Conservation (phyloP, 352 stramenopile species). For the Thalassiosira hispida region DNA sequence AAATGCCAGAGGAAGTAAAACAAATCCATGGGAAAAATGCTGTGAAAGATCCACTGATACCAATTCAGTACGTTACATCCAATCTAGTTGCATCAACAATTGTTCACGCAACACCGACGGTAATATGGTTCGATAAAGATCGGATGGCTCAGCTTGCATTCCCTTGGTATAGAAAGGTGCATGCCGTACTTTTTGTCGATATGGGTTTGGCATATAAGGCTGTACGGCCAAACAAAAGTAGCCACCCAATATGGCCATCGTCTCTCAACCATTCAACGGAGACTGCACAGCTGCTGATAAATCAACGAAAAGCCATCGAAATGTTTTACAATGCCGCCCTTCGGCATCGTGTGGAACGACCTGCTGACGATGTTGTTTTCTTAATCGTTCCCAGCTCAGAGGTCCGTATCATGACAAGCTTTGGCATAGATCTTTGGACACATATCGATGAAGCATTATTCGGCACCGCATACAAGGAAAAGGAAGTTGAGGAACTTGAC, state of each 20-base stretch:
- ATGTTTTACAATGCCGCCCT: slow-evolving; percentile 56
- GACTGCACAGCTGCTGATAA: slow-evolving; percentile 23
- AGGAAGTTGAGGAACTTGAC: not conserved
- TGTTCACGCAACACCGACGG: slow-evolving; percentile 52
- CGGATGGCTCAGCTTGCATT: slow-evolving; percentile 70
- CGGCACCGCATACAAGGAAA: not conserved
- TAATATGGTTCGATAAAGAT: slow-evolving; percentile 74
- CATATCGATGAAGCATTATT: slow-evolving; percentile 60
- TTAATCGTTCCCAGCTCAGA: slow-evolving; percentile 76
- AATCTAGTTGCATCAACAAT: slow-evolving; percentile 53
- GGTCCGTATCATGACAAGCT: slow-evolving; percentile 66
- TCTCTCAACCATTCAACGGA: slow-evolving; percentile 39
- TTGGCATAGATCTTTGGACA: slow-evolving; percentile 81
- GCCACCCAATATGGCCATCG: slow-evolving; percentile 33
- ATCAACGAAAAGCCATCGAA: slow-evolving; percentile 41
- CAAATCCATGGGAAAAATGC: slow-evolving; percentile 14
- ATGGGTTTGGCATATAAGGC: slow-evolving; percentile 41
- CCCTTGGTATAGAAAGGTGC: slow-evolving; percentile 57
- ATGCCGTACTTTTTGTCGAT: slow-evolving; percentile 73
- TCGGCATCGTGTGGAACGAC: slow-evolving; percentile 24
- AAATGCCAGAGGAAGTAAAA: slow-evolving; percentile 2
- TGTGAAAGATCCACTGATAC: slow-evolving; percentile 21
- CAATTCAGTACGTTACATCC: slow-evolving; percentile 36
- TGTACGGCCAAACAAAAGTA: slow-evolving; percentile 1
- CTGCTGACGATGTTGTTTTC: slow-evolving; percentile 62